Base-by-base conservation (phyloP, 495 filamentous ascomycete species). In the Podospora sp. region DNA sequence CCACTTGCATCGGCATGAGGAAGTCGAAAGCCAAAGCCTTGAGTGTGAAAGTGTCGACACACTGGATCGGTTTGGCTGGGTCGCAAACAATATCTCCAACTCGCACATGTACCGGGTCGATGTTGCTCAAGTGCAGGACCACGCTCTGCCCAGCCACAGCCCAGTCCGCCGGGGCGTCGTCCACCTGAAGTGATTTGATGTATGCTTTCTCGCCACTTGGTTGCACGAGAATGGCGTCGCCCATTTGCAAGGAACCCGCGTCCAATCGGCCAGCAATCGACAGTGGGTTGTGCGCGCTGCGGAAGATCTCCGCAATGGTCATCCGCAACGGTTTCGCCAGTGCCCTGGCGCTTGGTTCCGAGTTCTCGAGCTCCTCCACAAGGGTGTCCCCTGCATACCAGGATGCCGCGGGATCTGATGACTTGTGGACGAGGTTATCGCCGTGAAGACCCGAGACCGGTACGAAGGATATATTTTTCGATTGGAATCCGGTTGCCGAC, bases 81-180 rank as follows among this genome's bases (percentile, higher is more conserved):
- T 86, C 82, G 79, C 93, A 97, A 40, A 97, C 77, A 22, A 97
- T 90, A 72, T 99, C 94, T 12, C 95, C 95, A 9, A 88, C 74
- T 52, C 88, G 88, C 9, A 98, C 84, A 73, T 97, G 90, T 18
- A 90, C 84, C 1, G 89, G 84, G 67, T 97, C 93, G 72, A 97
- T 93, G 64, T 92, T 91, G n/a, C 86, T 83, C 62, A 99, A 84
- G 72, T 96, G 91, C 21, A 99, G 78, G 1, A 89, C 87, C 11
- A 90, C 86, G 63, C 96, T 96, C 72, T 97, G 93, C 16, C 96
- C 94, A 1, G 94, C 95, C n/a, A 97, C 93, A 4, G 93, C 95
- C 93, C 93, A 99, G 65, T 97, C 92, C 12, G 78, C 83, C 3
- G 85, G 77, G 50, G 90, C 88, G 22, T 86, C 83, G 68, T 94